phyloP scores from a whole-genome alignment of 371 early-diverging fungal species.

The Conidiobolus incongruus region DNA sequence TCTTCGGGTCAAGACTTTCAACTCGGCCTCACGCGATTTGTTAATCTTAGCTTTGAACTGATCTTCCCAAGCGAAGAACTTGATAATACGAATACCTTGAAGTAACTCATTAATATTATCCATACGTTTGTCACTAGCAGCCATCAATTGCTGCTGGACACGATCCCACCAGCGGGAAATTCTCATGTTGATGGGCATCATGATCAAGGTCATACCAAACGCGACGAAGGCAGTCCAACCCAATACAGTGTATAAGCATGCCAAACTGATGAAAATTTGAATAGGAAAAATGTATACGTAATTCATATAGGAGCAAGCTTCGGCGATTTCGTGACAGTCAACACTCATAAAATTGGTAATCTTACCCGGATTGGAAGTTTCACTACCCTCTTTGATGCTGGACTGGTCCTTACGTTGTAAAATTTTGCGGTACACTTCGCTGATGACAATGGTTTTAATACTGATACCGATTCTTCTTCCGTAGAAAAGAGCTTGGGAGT shows the following conservation, averaged over 20 bases:
- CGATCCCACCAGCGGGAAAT: constrained; percentile 21
- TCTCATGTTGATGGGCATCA: constrained; percentile 22
- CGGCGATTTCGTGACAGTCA: constrained; percentile 32
- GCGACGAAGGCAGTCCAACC: constrained; percentile 24
- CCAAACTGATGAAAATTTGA: constrained; percentile 17
- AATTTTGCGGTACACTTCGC: constrained; percentile 28
- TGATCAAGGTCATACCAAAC: constrained; percentile 15
- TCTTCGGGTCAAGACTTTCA: constrained; percentile 15
- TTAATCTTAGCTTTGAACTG: constrained; percentile 23
- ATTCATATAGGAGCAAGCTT: constrained; percentile 16
- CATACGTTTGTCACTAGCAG: constrained; percentile 18
- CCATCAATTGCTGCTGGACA: constrained; percentile 5
- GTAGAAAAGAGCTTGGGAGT: constrained; percentile 6
- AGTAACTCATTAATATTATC: constrained; percentile 21
- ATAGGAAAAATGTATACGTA: constrained; percentile 25
- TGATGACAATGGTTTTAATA: constrained; percentile 23
- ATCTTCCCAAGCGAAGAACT: constrained; percentile 44
- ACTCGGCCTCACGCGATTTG: constrained; percentile 21
- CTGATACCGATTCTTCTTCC: constrained; percentile 6
- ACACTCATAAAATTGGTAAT: constrained; percentile 64
- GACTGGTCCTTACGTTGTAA: constrained; percentile 24
- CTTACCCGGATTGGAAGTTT: constrained; percentile 26
- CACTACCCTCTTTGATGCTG: constrained; percentile 8
- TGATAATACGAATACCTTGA: constrained; percentile 43
- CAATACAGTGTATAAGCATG: constrained; percentile 21